phyloP scores from a whole-genome alignment of 1,284 basidiomycete genomes.

The Ustilago cynodontis region DNA sequence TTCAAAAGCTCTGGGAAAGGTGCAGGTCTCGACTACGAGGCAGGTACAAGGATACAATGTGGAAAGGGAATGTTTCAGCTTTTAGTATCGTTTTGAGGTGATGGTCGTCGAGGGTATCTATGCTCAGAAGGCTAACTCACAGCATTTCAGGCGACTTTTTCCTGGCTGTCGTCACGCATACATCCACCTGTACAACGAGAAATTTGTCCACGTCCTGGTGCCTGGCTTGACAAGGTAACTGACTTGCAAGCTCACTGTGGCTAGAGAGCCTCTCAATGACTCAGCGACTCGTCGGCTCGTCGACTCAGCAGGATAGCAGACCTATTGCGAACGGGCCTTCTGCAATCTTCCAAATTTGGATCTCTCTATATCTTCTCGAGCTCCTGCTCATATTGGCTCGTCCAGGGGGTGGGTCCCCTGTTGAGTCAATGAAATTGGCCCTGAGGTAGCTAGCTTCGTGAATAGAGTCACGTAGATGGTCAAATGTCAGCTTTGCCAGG shows the following conservation, averaged over 20 bases:
- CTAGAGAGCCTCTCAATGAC: background rate
- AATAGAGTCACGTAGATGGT: too few species aligned
- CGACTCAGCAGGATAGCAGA: background rate
- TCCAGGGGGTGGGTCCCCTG: background rate
- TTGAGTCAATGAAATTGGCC: background rate
- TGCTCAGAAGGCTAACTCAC: background rate
- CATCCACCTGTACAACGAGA: constrained; percentile 2
- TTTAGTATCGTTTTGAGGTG: background rate
- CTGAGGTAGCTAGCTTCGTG: too few species aligned
- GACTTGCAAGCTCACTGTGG: too few species aligned
- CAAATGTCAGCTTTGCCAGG: too few species aligned
- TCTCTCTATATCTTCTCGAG: background rate
- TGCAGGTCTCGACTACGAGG: background rate
- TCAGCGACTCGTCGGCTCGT: background rate
- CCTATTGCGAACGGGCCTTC: background rate
- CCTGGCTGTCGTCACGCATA: constrained; percentile 38
- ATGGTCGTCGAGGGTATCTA: background rate
- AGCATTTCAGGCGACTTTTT: background rate
- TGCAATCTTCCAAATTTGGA: too few species aligned
- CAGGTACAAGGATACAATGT: background rate
- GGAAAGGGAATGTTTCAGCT: background rate
- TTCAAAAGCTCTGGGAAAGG: background rate
- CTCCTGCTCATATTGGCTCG: background rate
- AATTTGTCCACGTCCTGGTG: background rate
- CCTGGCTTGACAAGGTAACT: too few species aligned